phyloP scores from a whole-genome alignment of 495 filamentous ascomycete genomes.

The Xylaria castorea region DNA sequence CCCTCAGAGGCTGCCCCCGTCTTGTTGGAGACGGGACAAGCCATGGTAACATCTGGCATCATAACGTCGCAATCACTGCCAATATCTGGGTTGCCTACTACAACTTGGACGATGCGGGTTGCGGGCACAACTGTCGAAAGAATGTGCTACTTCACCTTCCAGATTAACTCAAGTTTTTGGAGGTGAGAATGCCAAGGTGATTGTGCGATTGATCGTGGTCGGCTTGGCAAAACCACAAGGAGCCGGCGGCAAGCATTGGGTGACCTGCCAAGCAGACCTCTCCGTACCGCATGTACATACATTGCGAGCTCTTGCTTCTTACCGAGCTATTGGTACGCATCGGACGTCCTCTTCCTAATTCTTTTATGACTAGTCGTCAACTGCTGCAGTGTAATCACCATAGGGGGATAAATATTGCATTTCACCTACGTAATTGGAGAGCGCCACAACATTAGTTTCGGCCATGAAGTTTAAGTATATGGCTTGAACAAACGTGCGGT shows the following conservation, averaged over 20 bases:
- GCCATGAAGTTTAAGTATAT: background rate
- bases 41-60: constrained; percentile 22
- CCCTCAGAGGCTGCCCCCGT: background rate
- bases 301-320: background rate
- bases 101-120: background rate
- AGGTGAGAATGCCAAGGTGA: constrained; percentile 14
- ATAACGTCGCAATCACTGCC: constrained; percentile 18
- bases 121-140: background rate
- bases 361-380: background rate
- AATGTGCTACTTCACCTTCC: constrained; percentile 6
- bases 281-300: background rate
- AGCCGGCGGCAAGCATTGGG: background rate
- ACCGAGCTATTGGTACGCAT: background rate
- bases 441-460: background rate
- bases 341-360: background rate
- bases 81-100: constrained; percentile 3
- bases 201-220: constrained; percentile 7
- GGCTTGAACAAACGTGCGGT: background rate
- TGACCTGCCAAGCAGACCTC: background rate
- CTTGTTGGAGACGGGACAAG: constrained; percentile 4
- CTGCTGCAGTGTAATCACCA: background rate
- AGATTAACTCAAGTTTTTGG: constrained; percentile 12
- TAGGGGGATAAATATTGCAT: background rate
- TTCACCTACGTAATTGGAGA: background rate
- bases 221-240: constrained; percentile 2